Evolutionary conservation across 805 yeast genomes (phyloP), one percentile per base, ranked within the genome.

Genomic region (Nakazawaea ambrosiae): DNA sequence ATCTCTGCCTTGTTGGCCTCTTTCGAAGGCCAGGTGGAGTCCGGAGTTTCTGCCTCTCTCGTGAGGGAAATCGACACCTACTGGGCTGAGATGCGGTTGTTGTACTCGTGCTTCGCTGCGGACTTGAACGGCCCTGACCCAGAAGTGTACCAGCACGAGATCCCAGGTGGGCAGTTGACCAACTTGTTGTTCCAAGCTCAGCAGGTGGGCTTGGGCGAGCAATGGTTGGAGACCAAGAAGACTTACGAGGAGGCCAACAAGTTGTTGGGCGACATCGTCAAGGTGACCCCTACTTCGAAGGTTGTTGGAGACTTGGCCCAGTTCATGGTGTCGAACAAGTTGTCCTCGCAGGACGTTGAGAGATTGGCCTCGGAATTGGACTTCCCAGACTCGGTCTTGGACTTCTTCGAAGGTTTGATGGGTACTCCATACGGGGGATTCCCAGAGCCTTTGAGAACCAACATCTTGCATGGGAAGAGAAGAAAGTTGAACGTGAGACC

Each of bases 291-390:
- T 44, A 92, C 98, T 18, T 89, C 97, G n/a, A 92, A 92, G 71
- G 98, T 92, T 54, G 99, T 92, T 46, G 98, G 98, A 53, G 99
- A 92, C 58, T 76, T 92, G 65, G 98, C 98, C n/a, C 99, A 92
- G 68, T 92, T 92, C 57, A 92, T 92, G 98, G 98, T 92, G 43
- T 77, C 96, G 33, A 92, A 92, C 72, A 88, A 88, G 64, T 73
- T 92, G 53, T 71, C 80, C 8, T 68, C 83, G 35, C 85, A 83
- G 52, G 99, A 92, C 55, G 95, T 92, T 45, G 71, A 69, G 58
- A 80, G 81, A 58, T 76, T 92, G 50, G 98, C 99, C 3, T 66
- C 77, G 39, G 85, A 87, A 41, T 75, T 92, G 51, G 98, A 92
- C 65, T 90, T 92, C 96, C 99, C 98, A 46, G 97, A 84, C 57